Percentiles rank a stretch among this genome's conserved stretches.
Evolutionary conservation across 2,329 filamentous ascomycete species (phyloP).

Genomic region (Didymella exigua): DNA sequence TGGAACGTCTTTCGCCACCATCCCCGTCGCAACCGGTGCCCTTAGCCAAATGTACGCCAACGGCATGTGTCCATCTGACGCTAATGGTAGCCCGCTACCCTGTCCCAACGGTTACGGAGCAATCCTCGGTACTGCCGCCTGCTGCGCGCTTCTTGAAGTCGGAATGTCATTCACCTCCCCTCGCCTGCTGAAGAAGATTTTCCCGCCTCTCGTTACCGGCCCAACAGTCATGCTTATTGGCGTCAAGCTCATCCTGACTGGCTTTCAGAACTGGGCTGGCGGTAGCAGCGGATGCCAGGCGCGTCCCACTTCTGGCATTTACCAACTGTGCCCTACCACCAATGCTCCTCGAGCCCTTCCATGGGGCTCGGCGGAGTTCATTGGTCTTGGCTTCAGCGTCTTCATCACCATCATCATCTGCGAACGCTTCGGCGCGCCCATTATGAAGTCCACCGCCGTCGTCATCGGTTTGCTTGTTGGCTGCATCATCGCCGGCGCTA

Average conservation of each 20-base stretch:
- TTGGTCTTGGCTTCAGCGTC: conserved; percentile 79
- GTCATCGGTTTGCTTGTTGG: conserved; percentile 75
- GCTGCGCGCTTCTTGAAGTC: conserved; percentile 67
- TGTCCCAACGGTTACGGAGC: conserved; percentile 79
- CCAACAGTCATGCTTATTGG: conserved; percentile 74
- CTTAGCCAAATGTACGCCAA: conserved; percentile 79
- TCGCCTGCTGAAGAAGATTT: conserved; percentile 70
- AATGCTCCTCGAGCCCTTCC: conserved; percentile 71
- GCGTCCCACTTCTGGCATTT: conserved; percentile 57
- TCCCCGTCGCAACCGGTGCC: conserved; percentile 73
- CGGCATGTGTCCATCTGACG: conserved; percentile 67
- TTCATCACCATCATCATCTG: conserved; percentile 80
- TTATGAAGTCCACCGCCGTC: conserved; percentile 82
- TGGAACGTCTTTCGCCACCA: conserved; percentile 77
- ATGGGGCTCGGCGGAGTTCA: conserved; percentile 80
- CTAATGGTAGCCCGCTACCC: conserved; percentile 69
- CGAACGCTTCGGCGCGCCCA: conserved; percentile 79
- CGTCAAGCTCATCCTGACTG: conserved; percentile 71
- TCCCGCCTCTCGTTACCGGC: conserved; percentile 77
- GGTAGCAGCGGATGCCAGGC: conserved; percentile 66
- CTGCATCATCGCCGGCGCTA: conserved; percentile 78
- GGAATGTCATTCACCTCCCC: conserved; percentile 76
- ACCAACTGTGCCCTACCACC: conserved; percentile 64
- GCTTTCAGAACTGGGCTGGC: conserved; percentile 79
- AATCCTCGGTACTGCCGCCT: conserved; percentile 67